These are phyloP conservation scores for Camelina neglecta DNA, from an alignment of 345 rosid species.

Conservation along the genomic window DNA sequence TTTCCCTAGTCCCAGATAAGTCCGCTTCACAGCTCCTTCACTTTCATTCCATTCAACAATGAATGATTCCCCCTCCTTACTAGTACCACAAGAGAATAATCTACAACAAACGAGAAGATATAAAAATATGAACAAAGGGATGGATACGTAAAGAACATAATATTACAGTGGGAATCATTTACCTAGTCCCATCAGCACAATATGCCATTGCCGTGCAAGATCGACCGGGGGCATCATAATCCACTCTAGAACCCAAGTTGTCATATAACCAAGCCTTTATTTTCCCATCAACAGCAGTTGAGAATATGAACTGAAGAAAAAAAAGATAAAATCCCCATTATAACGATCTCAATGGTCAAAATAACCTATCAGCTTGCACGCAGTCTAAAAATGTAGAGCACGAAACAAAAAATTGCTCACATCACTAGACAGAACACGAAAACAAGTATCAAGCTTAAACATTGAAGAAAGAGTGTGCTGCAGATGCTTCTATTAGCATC, in stretches of 20 bases:
- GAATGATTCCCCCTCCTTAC: conserved; percentile 67
- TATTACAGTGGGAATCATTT: conserved; percentile 12
- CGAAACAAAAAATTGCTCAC: background rate
- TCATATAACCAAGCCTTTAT: conserved; percentile 91
- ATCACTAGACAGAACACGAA: conserved; percentile 9
- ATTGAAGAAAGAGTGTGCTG: conserved; percentile 14
- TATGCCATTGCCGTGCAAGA: conserved; percentile 80
- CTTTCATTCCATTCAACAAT: conserved; percentile 80
- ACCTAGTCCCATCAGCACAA: conserved; percentile 79
- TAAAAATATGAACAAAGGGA: conserved; percentile 28
- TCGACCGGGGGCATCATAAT: conserved; percentile 83
- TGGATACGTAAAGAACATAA: conserved; percentile 2
- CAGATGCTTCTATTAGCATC: conserved; percentile 2
- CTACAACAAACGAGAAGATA: conserved; percentile 38
- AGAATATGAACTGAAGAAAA: conserved; percentile 59
- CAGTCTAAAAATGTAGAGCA: conserved; percentile 11
- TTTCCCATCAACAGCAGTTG: conserved; percentile 65
- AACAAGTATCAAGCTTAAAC: conserved; percentile 25
- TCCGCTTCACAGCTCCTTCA: conserved; percentile 71
- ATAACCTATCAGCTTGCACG: conserved; percentile 10
- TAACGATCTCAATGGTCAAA: conserved; percentile 22
- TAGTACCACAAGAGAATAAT: conserved; percentile 77
- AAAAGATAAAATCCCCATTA: conserved; percentile 19
- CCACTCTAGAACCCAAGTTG: conserved; percentile 74
- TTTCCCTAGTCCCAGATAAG: conserved; percentile 66